Evolutionary conservation across 805 yeast species (phyloP).

Genomic region (Spathaspora hagerdaliae): DNA sequence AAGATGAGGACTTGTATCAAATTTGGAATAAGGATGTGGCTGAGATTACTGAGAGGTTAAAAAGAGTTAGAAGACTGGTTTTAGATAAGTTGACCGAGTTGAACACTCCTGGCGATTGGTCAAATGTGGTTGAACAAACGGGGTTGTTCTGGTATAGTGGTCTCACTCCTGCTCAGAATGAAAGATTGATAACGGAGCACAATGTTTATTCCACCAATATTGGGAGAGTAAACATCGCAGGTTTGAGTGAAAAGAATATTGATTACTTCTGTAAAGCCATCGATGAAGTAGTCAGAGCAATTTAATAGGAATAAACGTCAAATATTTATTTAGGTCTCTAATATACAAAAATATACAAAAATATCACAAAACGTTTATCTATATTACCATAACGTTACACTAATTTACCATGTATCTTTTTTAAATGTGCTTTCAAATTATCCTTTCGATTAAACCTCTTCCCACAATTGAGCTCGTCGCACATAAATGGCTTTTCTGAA

Average conservation of each 20-base stretch:
- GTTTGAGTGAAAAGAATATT: conserved; percentile 37
- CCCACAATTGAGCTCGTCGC: conserved; percentile 49
- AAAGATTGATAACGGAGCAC: conserved; percentile 25
- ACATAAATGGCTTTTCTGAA: conserved; percentile 53
- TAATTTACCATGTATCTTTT: conserved; percentile 47
- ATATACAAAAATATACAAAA: not conserved
- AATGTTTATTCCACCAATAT: conserved; percentile 36
- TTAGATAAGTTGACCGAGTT: conserved; percentile 25
- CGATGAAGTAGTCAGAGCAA: conserved; percentile 31
- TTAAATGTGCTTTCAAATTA: conserved; percentile 56
- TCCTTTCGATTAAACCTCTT: conserved; percentile 58
- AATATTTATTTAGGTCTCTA: not conserved
- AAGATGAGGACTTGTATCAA: conserved; percentile 15
- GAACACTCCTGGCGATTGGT: conserved; percentile 44
- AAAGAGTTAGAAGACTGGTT: conserved; percentile 26
- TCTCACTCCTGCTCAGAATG: conserved; percentile 29
- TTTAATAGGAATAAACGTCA: not conserved
- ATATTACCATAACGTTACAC: not conserved
- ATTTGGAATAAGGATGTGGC: conserved; percentile 36
- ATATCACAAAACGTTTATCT: no score
- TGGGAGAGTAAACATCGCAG: conserved; percentile 45
- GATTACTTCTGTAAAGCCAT: conserved; percentile 33
- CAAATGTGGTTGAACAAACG: conserved; percentile 27
- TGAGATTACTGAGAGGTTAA: conserved; percentile 27
- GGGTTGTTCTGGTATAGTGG: conserved; percentile 47